These are phyloP conservation scores for Secale cereale DNA, from an alignment of 176 grass and related monocot species.

Conservation along the genomic window DNA sequence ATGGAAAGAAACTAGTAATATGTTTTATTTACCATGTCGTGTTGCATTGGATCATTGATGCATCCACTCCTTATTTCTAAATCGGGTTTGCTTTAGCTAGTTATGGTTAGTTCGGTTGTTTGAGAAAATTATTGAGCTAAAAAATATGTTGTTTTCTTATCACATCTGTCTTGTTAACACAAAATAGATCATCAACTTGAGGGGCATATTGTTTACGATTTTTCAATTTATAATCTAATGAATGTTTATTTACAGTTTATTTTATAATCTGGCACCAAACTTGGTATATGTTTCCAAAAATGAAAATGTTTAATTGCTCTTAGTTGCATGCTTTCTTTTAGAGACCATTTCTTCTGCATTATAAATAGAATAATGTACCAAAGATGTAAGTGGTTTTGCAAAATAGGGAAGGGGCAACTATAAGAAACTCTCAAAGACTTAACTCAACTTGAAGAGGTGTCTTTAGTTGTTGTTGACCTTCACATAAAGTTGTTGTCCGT, in stretches of 20 bases:
- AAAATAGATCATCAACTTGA: not conserved
- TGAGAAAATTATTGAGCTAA: not conserved
- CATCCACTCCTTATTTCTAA: not conserved
- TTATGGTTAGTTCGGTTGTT: not conserved
- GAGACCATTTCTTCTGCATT: not conserved
- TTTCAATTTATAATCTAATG: not conserved
- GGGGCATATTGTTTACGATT: not conserved
- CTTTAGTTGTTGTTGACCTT: slow-evolving; percentile 40
- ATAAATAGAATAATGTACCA: slow-evolving; percentile 11
- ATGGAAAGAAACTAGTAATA: not conserved
- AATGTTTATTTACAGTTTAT: not conserved
- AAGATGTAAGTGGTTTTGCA: slow-evolving; percentile 39
- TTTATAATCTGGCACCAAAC: not conserved
- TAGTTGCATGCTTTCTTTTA: not conserved
- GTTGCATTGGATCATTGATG: not conserved
- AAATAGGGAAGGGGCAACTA: slow-evolving; percentile 61
- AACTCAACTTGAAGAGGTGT: slow-evolving; percentile 30
- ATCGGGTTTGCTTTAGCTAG: not conserved
- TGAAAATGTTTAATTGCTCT: not conserved
- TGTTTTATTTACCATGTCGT: not conserved
- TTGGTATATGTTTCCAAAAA: not conserved
- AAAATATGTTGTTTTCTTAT: not conserved
- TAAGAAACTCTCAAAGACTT: slow-evolving; percentile 67
- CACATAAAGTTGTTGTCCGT: slow-evolving; percentile 71
- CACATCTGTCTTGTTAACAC: not conserved